Base-by-base conservation (phyloP, 2,329 filamentous ascomycete species). In the Torrubiella hemipterigena region DNA sequence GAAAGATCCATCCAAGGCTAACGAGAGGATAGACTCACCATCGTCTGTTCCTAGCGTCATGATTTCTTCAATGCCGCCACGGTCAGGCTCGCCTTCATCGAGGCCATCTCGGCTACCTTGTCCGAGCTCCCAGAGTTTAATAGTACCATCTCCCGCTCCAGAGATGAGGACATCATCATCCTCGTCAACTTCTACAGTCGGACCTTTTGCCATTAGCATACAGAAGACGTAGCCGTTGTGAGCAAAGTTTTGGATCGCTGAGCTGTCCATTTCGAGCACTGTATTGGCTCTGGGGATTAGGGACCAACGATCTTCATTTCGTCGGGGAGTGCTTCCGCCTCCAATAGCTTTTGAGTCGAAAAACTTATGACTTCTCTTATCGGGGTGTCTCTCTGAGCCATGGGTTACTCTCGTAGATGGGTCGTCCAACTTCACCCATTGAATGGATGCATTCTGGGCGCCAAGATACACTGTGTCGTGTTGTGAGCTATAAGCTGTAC, bases 171-270 rank as follows among this genome's bases (percentile, higher is more conserved):
- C 76, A 43, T 96, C 87, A 17, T 81, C 75, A 2, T 83, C 76
- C 0, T 72, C 65, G 6, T 79, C 79, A 4, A 84, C 68, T 6
- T 84, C 67, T 2, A 74, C 63, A 0, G 69, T 74, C 0, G 69
- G 67, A 0, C 82, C 83, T 38, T 73, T 76, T 1, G 84, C 77
- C 36, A 98, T 67, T 5, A 93, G 67, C 89, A 96, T 96, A 54
- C 86, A 93, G 54, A 95, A 95, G 0, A 98, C 77, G 51, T 95
- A 96, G 27, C 93, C 91, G 53, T 79, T 89, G 53, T 98, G 91
- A 2, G 91, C 86, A 57, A 93, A 98, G 45, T 91, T 81, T 35
- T 69, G 73, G 35, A 93, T 82, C 34, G 87, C 79, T 15, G 81
- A 73, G 30, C 77, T 73, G 46, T 84, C 80, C 36, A 95, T 86